A percentile compares a stretch with the other conserved stretches of the same genome.
phyloP scores from a whole-genome alignment of 148 eudicot species.

The Persicaria tinctoria region DNA sequence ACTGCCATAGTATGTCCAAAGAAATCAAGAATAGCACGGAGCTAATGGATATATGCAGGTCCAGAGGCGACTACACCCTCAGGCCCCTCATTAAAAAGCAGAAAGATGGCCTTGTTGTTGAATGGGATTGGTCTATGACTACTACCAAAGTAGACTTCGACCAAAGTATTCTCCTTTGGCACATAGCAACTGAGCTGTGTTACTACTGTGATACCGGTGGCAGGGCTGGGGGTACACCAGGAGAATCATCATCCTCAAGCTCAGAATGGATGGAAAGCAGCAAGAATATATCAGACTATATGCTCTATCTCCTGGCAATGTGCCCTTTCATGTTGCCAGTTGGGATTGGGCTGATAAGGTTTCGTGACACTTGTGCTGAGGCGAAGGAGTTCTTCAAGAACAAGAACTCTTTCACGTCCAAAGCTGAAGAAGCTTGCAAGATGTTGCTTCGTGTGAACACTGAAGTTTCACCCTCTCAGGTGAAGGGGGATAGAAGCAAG shows the following conservation, averaged over 20 bases:
- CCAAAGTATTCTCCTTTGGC: background rate
- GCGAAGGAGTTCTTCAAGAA: slow-evolving; percentile 32
- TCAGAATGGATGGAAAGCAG: slow-evolving; percentile 13
- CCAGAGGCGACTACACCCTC: slow-evolving; percentile 22
- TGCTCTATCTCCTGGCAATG: slow-evolving; percentile 43
- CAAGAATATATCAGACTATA: slow-evolving; percentile 43
- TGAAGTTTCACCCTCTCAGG: slow-evolving; percentile 31
- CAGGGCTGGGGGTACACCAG: too few relatives aligned
- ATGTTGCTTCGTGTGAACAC: slow-evolving; percentile 37
- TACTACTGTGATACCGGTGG: too few relatives aligned
- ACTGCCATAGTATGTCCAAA: slow-evolving; percentile 1
- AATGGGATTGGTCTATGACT: too few relatives aligned
- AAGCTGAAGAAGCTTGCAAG: slow-evolving; percentile 17
- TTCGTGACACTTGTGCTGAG: slow-evolving; percentile 45
- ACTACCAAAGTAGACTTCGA: background rate
- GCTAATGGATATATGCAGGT: slow-evolving; percentile 16
- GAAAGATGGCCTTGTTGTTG: too few relatives aligned
- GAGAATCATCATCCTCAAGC: background rate
- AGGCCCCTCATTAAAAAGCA: too few relatives aligned
- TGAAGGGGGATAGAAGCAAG: slow-evolving; percentile 51
- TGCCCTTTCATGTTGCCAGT: slow-evolving; percentile 45
- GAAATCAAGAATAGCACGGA: background rate
- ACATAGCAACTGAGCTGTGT: too few relatives aligned
- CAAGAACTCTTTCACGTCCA: background rate
- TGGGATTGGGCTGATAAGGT: slow-evolving; percentile 45